Percentiles rank a stretch among this genome's conserved stretches.
Conservation (phyloP, 306 rosid species). For the Canavalia ensiformis region DNA sequence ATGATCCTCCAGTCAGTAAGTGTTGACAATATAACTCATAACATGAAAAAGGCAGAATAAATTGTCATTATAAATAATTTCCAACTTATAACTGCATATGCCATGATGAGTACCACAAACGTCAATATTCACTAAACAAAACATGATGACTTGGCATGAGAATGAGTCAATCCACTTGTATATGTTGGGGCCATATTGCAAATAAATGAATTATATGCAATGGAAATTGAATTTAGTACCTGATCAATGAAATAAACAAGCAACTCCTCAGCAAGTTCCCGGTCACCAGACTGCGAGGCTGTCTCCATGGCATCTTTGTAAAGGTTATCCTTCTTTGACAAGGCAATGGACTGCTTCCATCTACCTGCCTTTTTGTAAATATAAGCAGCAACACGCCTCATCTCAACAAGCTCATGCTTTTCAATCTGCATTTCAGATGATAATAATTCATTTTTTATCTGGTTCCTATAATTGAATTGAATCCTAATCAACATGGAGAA, state of each 20-base stretch:
- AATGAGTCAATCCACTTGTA: slow-evolving; percentile 8
- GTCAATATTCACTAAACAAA: slow-evolving; percentile 30
- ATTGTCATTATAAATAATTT: slow-evolving; percentile 35
- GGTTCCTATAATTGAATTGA: slow-evolving; percentile 33
- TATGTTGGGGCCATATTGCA: neutral
- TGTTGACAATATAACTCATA: neutral
- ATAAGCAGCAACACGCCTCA: slow-evolving; percentile 99
- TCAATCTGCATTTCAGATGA: slow-evolving; percentile 73
- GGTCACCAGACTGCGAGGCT: slow-evolving; percentile 98
- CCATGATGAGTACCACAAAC: slow-evolving; percentile 13
- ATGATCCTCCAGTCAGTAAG: slow-evolving; percentile 19
- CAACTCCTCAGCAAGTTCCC: slow-evolving; percentile 97
- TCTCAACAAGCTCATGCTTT: slow-evolving; percentile 97
- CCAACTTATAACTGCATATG: slow-evolving; percentile 33
- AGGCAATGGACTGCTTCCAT: slow-evolving; percentile 99
- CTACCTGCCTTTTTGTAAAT: slow-evolving; percentile 98
- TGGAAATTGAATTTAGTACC: slow-evolving; percentile 56
- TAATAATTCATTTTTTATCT: neutral
- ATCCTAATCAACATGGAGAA: slow-evolving; percentile 32
- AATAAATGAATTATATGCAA: neutral
- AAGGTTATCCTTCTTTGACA: slow-evolving; percentile 98
- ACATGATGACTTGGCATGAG: neutral
- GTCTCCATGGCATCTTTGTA: slow-evolving; percentile 99
- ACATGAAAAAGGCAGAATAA: slow-evolving; percentile 23
- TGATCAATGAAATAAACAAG: slow-evolving; percentile 94